phyloP scores from a whole-genome alignment of 192 early-diverging fungal genomes.

The Entomortierella chlamydospora region DNA sequence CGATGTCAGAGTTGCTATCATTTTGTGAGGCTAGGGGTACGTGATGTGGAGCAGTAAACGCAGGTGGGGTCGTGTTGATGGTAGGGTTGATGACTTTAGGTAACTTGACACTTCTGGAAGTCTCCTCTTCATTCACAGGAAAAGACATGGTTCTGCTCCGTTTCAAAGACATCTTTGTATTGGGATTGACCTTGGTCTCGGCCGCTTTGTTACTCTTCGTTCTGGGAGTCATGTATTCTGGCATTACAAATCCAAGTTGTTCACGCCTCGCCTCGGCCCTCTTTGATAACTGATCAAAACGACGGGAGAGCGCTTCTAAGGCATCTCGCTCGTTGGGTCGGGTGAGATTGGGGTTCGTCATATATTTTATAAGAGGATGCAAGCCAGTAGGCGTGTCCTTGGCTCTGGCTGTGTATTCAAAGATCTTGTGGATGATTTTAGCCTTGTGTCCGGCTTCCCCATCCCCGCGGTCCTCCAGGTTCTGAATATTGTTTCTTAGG shows the following conservation, averaged over 20 bases:
- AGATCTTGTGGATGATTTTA: neutral
- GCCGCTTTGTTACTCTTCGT: neutral
- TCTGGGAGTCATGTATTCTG: conserved; percentile 1
- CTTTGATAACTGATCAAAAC: neutral
- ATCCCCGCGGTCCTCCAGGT: neutral
- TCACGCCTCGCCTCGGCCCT: neutral
- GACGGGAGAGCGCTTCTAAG: neutral
- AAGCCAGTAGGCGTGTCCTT: neutral
- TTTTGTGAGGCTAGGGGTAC: too few relatives aligned
- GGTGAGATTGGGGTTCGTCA: neutral
- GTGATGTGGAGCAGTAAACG: too few relatives aligned
- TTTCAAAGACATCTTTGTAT: neutral
- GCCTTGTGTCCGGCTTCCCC: neutral
- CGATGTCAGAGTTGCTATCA: too few relatives aligned
- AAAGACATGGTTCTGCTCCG: neutral
- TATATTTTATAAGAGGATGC: neutral
- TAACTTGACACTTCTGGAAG: neutral
- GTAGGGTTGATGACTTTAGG: too few relatives aligned
- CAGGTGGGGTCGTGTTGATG: too few relatives aligned
- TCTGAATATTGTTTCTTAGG: neutral
- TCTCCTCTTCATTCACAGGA: neutral
- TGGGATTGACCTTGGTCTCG: neutral
- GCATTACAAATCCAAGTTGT: neutral
- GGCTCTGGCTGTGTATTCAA: neutral
- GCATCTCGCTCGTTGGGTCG: neutral